Base-by-base conservation (phyloP, 257 asterid species). In the Penstemon barbatus region DNA sequence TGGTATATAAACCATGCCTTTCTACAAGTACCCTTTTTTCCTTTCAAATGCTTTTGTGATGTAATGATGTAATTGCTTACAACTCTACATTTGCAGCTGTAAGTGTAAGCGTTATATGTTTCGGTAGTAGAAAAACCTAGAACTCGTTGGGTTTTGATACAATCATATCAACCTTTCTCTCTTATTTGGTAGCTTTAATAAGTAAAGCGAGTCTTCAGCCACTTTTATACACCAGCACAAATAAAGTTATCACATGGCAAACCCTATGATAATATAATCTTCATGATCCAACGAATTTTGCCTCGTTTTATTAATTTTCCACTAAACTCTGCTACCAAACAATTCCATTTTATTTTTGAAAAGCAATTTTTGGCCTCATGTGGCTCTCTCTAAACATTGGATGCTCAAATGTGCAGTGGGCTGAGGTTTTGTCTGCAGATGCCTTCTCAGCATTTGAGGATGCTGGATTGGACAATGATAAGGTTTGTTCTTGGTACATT, bases 371-470 rank as follows among this genome's bases (percentile, higher is more conserved):
- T 8, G 65, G 57, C 10, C 53, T 38, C 43, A 8, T 56, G 7
- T 41, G 36, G 55, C 62, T 54, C 62, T 60, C 19, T 61, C 68
- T 77, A 58, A 70, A 57, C 63, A 13, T 36, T 64, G 18, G 48
- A 69, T 74, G 44, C 75, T 56, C 45, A 63, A 78, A 70, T 69
- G 58, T 85, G 82, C 88, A 94, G 99, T 94, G 99, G 99, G 99
- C 99, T 49, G 99, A 94, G 84, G 99, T 94, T 68, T 79, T 94
- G 81, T 94, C 99, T 5, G 99, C 99, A 7, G 99, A 94, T 85
- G 99, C 99, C 37, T 94, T 94, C 83, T 94, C 99, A 52, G 99
- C 99, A 50, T 91, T 94, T 50, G 99, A 94, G 74, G 99, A 94
- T 49, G 99, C 69, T 46, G 97, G 99, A 68, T 74, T 94, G 73